These are phyloP conservation scores for Tolypocladium capitatum DNA, from an alignment of 2,329 filamentous ascomycete genomes.

Conservation along the genomic window DNA sequence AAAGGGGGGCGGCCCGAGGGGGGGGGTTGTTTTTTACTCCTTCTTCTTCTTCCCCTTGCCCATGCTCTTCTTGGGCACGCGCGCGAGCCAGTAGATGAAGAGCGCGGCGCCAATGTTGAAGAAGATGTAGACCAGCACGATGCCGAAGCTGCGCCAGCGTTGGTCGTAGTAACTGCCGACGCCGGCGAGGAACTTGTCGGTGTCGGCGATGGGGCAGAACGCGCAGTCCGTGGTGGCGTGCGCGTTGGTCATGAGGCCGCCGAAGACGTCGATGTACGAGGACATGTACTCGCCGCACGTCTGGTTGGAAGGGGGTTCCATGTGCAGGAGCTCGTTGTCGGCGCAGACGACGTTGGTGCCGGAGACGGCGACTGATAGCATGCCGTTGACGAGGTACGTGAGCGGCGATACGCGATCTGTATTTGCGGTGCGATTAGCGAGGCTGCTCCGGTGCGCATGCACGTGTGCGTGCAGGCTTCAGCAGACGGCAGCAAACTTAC, in stretches of 20 bases:
- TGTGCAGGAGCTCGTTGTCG: conserved; percentile 52
- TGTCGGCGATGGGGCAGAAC: conserved; percentile 39
- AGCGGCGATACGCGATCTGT: conserved; percentile 65
- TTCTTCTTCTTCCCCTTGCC: conserved; percentile 20
- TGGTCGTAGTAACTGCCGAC: conserved; percentile 41
- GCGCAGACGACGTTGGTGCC: conserved; percentile 54
- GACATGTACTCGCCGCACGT: conserved; percentile 49
- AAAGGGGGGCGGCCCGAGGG: background rate
- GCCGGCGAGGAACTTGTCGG: conserved; percentile 35
- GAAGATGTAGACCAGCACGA: conserved; percentile 44
- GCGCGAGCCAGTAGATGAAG: conserved; percentile 40
- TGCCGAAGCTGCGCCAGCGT: conserved; percentile 56
- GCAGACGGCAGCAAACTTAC: conserved; percentile 1
- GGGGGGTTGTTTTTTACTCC: conserved; percentile 3
- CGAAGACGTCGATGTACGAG: conserved; percentile 30
- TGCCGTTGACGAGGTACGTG: conserved; percentile 64
- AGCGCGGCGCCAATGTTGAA: conserved; percentile 46
- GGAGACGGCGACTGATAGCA: conserved; percentile 58
- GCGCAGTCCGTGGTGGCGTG: conserved; percentile 36
- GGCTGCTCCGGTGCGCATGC: background rate
- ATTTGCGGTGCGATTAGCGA: background rate
- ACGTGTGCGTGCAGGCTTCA: background rate
- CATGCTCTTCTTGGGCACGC: conserved; percentile 33
- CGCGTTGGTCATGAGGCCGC: conserved; percentile 40
- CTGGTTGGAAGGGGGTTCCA: conserved; percentile 44